Conservation (phyloP, 1,284 basidiomycete species). For the Melampsora americana region DNA sequence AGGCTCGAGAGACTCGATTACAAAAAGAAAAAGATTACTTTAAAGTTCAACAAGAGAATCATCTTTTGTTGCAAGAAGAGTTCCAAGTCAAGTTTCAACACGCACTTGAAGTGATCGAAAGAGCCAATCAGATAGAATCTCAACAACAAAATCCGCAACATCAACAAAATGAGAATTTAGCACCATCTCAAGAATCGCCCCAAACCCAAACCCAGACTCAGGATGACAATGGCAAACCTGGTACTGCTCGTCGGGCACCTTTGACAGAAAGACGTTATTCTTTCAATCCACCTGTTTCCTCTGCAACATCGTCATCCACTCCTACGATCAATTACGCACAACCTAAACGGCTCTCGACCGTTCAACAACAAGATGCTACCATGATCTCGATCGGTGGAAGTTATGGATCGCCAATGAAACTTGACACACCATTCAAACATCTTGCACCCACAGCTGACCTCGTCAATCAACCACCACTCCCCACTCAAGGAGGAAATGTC, state of each 20-base stretch:
- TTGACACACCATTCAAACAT: conserved; percentile 43
- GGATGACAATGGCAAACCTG: too few relatives aligned
- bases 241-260: background rate
- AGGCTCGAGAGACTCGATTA: too few relatives aligned
- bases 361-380: conserved; percentile 24
- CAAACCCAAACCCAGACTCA: too few relatives aligned
- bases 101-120: too few relatives aligned
- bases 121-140: conserved; percentile 23
- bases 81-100: too few relatives aligned
- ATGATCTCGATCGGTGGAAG: conserved; percentile 38
- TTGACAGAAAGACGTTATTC: conserved; percentile 22
- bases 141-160: too few relatives aligned
- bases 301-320: conserved; percentile 33
- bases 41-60: too few relatives aligned
- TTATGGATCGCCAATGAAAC: conserved; percentile 44
- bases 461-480: background rate
- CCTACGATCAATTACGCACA: conserved; percentile 42
- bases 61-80: too few relatives aligned
- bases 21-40: too few relatives aligned
- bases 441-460: conserved; percentile 8
- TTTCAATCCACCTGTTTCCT: conserved; percentile 26
- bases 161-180: too few relatives aligned
- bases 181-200: too few relatives aligned
- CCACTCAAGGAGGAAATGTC: background rate
- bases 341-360: conserved; percentile 16